phyloP scores from a whole-genome alignment of 768 basidiomycete genomes.

The Coprinopsis marcescibilis region DNA sequence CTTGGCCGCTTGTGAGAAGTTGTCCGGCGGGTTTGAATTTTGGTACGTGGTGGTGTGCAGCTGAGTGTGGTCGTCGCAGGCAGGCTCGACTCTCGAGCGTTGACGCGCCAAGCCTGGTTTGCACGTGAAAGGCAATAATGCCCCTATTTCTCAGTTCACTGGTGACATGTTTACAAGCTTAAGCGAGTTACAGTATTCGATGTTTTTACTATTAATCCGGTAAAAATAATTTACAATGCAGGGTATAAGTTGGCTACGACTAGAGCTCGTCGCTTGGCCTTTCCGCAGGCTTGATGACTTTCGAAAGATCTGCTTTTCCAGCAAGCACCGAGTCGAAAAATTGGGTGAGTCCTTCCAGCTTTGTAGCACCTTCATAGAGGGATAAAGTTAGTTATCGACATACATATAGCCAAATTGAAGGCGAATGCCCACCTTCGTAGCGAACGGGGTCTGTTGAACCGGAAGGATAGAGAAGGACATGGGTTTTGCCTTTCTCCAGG shows the following conservation, averaged over 20 bases:
- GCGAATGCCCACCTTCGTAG: conserved; percentile 54
- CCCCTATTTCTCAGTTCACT: neutral
- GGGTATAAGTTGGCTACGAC: no score
- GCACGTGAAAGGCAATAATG: no score
- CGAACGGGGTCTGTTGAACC: conserved; percentile 50
- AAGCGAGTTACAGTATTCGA: neutral
- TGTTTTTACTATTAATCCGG: no score
- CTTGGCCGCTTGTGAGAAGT: no score
- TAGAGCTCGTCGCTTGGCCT: conserved; percentile 13
- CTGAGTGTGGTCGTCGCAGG: no score
- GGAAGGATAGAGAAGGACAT: conserved; percentile 66
- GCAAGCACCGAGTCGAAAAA: conserved; percentile 70
- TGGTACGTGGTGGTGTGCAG: no score
- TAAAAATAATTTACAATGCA: no score
- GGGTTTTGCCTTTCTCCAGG: conserved; percentile 50
- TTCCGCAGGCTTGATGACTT: conserved; percentile 6
- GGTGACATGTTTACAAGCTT: neutral
- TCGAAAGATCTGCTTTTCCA: conserved; percentile 52
- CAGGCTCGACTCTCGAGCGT: no score
- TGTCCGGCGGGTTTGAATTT: no score
- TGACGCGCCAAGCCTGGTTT: no score
- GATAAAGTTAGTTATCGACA: neutral
- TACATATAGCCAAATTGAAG: no score
- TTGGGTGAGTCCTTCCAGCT: conserved; percentile 67
- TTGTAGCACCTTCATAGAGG: conserved; percentile 48